Conservation (phyloP, 2,329 filamentous ascomycete species). For the Bertia moriformis region DNA sequence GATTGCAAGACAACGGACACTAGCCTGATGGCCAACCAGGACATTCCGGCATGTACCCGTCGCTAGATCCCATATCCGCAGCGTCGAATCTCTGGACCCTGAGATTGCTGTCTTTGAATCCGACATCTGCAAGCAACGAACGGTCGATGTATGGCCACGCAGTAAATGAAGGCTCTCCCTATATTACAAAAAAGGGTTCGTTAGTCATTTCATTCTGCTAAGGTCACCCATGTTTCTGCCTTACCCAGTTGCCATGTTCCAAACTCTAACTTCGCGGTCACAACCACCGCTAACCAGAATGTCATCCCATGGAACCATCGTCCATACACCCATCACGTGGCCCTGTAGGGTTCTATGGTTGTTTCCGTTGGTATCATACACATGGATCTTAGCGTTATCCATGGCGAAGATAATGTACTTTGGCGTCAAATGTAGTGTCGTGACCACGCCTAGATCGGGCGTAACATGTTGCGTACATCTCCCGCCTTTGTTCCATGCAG, state of each 20-base stretch:
- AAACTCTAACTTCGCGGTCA: constrained; percentile 89
- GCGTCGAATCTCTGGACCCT: constrained; percentile 83
- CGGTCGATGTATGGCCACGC: constrained; percentile 89
- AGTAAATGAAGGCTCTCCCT: constrained; percentile 60
- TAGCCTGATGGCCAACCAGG: constrained; percentile 85
- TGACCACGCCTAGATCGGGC: constrained; percentile 92
- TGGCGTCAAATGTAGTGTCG: constrained; percentile 79
- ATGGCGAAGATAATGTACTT: constrained; percentile 96
- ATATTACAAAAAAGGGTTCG: constrained; percentile 2
- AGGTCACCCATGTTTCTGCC: constrained; percentile 11
- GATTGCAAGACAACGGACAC: constrained; percentile 86
- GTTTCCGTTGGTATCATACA: constrained; percentile 84
- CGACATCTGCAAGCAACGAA: constrained; percentile 94
- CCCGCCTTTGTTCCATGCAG: constrained; percentile 90
- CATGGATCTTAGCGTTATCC: constrained; percentile 96
- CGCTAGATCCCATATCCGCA: constrained; percentile 86
- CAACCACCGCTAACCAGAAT: constrained; percentile 90
- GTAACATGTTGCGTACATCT: constrained; percentile 76
- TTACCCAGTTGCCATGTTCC: constrained; percentile 88
- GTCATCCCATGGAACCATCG: constrained; percentile 97
- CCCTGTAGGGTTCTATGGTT: constrained; percentile 80
- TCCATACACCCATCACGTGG: constrained; percentile 98
- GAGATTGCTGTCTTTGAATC: constrained; percentile 89
- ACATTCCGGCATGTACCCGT: constrained; percentile 82
- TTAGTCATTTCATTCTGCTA: constrained; percentile 5